These are phyloP conservation scores for Salix dunnii DNA, from an alignment of 345 rosid species.

Conservation along the genomic window DNA sequence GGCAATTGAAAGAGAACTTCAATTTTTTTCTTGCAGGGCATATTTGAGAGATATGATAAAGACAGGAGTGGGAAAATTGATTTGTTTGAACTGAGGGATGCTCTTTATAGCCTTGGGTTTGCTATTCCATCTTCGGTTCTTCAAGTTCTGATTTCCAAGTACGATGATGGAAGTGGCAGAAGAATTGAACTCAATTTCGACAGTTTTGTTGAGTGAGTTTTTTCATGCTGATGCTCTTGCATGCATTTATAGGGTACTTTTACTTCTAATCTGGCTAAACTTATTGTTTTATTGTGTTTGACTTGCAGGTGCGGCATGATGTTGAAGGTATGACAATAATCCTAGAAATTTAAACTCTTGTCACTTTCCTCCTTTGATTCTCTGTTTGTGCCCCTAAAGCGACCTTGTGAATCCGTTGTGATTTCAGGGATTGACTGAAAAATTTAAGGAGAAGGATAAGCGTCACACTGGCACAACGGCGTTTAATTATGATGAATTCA, in stretches of 20 bases:
- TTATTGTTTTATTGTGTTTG: conserved; percentile 5
- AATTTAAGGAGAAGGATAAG: conserved; percentile 62
- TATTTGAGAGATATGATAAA: conserved; percentile 60
- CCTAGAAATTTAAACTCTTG: not conserved
- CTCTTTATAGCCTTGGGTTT: conserved; percentile 55
- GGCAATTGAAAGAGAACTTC: not conserved
- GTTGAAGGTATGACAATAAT: conserved; percentile 47
- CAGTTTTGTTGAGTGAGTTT: conserved; percentile 62
- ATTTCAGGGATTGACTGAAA: conserved; percentile 64
- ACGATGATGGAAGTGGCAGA: conserved; percentile 45
- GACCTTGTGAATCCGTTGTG: not conserved
- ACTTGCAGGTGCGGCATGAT: conserved; percentile 67
- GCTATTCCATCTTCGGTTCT: conserved; percentile 63
- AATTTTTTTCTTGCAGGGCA: conserved; percentile 33
- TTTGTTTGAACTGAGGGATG: conserved; percentile 53
- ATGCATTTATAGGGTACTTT: not conserved
- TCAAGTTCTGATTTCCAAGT: conserved; percentile 47
- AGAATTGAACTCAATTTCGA: conserved; percentile 51
- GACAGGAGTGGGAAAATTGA: conserved; percentile 66
- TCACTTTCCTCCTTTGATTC: not conserved
- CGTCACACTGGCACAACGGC: conserved; percentile 47
- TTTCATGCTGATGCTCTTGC: not conserved
- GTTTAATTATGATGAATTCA: conserved; percentile 51
- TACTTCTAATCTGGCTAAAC: not conserved
- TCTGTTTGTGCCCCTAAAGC: not conserved